phyloP scores from a whole-genome alignment of 2,329 filamentous ascomycete species.

The Blastomyces gilchristii region DNA sequence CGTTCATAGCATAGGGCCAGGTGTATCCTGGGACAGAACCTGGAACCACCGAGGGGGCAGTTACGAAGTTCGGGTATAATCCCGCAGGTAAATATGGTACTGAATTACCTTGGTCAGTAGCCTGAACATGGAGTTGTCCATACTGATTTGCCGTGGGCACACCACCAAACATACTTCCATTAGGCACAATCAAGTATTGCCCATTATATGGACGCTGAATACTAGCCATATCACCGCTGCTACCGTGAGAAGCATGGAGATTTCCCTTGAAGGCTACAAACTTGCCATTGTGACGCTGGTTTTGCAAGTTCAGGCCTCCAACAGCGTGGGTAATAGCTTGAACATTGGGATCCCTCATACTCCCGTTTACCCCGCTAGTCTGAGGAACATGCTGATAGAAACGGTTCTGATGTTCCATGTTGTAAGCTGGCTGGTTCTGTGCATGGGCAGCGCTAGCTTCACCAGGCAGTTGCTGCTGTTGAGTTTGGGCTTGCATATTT shows the following conservation, averaged over 20 bases:
- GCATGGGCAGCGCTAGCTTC: slow-evolving; percentile 20
- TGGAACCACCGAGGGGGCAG: slow-evolving; percentile 25
- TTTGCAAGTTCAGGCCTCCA: slow-evolving; percentile 22
- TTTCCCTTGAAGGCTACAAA: slow-evolving; percentile 22
- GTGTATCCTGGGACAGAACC: slow-evolving; percentile 26
- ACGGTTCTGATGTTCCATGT: slow-evolving; percentile 21
- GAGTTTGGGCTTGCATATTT: slow-evolving; percentile 21
- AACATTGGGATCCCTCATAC: slow-evolving; percentile 16
- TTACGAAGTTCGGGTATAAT: slow-evolving; percentile 30
- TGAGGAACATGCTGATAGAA: slow-evolving; percentile 19
- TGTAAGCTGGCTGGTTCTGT: slow-evolving; percentile 17
- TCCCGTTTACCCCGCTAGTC: slow-evolving; percentile 11
- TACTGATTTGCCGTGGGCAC: slow-evolving; percentile 24
- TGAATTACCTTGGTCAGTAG: slow-evolving; percentile 25
- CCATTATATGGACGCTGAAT: slow-evolving; percentile 21
- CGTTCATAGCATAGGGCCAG: slow-evolving; percentile 29
- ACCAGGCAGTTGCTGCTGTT: slow-evolving; percentile 19
- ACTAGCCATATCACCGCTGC: slow-evolving; percentile 22
- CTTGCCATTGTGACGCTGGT: slow-evolving; percentile 22
- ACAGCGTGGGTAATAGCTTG: slow-evolving; percentile 20
- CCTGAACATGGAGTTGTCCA: slow-evolving; percentile 21
- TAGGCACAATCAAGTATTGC: slow-evolving; percentile 25
- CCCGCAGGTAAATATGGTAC: slow-evolving; percentile 29
- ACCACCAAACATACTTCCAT: slow-evolving; percentile 25
- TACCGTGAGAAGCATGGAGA: slow-evolving; percentile 20